Evolutionary conservation across 768 basidiomycete genomes (phyloP), one percentile per base, ranked within the genome.

Genomic region (Cyathus striatus): DNA sequence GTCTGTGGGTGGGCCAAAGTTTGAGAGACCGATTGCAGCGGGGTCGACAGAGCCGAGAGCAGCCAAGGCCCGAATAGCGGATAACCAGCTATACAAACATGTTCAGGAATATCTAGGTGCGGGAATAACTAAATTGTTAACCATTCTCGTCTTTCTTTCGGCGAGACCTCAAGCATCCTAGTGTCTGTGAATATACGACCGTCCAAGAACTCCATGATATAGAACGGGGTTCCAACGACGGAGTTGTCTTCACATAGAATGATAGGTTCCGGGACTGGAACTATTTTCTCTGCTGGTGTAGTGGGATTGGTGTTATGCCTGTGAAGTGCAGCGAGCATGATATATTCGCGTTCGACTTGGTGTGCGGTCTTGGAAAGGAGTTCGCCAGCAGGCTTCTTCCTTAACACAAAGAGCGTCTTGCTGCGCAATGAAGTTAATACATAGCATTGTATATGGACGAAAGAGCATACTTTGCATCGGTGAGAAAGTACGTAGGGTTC

Each of bases 401-500:
- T 86, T 43, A 98, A 68, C 13, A 98, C 95, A 51, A 83, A 93
- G 12, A 76, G 79, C 4, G 58, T 70, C 33, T 72, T 68, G 34
- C 77, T 86, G 37, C 22, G 44, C 32, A 16, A 34, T 41, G 14
- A 24, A 26, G 32, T 44, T 13, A 44, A 39, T 32, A 21, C 30
- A 32, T 38, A 37, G 45, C 25, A 26, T 21, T 22, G 22, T 20
- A n/a, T n/a, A n/a, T 27, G 14, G 23, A 17, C 20, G 35, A 23
- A 5, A 6, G 20, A 33, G 23, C 43, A 22, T 62, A 86, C 86
- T 65, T 75, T 14, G 78, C 71, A 64, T 90, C 90, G 4, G 80
- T 88, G 38, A 99, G 63, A 65, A 98, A 88, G 61, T 97, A 99
- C 0, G 95, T 98, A 0, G 95, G 95, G 57, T 99, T 99, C 6